These are phyloP conservation scores for Melampsora occidentalis DNA, from an alignment of 1,284 basidiomycete species.

Conservation along the genomic window DNA sequence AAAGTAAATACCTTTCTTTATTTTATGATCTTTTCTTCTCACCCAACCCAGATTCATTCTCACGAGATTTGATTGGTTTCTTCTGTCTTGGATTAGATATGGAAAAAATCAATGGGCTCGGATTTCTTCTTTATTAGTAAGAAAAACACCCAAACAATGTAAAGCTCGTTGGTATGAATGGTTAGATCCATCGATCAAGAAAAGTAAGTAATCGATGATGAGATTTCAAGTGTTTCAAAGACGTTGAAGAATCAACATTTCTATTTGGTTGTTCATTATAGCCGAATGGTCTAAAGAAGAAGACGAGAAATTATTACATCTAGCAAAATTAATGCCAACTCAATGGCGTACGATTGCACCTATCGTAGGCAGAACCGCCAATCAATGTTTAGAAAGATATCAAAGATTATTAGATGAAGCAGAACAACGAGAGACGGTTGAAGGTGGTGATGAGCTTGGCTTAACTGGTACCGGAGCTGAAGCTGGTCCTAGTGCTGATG, in stretches of 20 bases:
- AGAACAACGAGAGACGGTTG: slow-evolving; percentile 67
- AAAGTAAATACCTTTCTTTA: slow-evolving; percentile 58
- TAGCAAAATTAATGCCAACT: slow-evolving; percentile 98
- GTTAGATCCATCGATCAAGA: slow-evolving; percentile 99
- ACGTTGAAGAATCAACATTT: neutral
- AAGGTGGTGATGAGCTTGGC: slow-evolving; percentile 80
- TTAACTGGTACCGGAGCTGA: slow-evolving; percentile 69
- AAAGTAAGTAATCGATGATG: slow-evolving; percentile 53
- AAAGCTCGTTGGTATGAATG: slow-evolving; percentile 99
- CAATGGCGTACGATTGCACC: slow-evolving; percentile 99
- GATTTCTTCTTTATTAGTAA: slow-evolving; percentile 93
- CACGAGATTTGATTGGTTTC: too few species aligned
- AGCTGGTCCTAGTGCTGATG: slow-evolving; percentile 82
- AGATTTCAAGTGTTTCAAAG: neutral
- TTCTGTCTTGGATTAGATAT: slow-evolving; percentile 57
- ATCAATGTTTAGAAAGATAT: slow-evolving; percentile 96
- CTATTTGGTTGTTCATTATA: neutral
- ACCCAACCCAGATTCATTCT: neutral
- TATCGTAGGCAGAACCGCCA: slow-evolving; percentile 97
- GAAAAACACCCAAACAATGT: slow-evolving; percentile 99
- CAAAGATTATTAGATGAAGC: slow-evolving; percentile 97
- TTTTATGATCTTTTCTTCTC: neutral
- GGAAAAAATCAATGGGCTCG: slow-evolving; percentile 98
- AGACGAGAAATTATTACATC: slow-evolving; percentile 95
- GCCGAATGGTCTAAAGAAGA: slow-evolving; percentile 65